These are phyloP conservation scores for Dryas integrifolia DNA, from an alignment of 331 rosid species.

Conservation along the genomic window DNA sequence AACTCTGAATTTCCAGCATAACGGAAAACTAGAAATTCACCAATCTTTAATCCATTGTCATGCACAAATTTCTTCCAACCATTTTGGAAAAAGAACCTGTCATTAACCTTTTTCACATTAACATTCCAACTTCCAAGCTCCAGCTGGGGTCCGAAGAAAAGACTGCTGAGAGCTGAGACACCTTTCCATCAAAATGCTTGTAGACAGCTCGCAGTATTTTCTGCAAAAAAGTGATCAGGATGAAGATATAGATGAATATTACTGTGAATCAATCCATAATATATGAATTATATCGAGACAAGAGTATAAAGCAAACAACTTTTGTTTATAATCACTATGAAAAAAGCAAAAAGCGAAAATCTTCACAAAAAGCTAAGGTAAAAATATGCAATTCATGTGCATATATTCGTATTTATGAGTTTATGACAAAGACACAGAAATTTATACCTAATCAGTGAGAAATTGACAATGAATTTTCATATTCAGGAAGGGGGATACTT, in stretches of 20 bases:
- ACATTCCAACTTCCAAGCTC: neutral
- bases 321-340: too few species aligned
- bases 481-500: too few species aligned
- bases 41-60: neutral
- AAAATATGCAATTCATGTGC: neutral
- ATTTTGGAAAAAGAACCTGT: neutral
- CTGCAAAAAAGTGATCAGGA: neutral
- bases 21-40: neutral
- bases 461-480: too few species aligned
- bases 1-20: conserved; percentile 7
- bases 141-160: neutral
- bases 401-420: neutral
- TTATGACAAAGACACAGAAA: neutral
- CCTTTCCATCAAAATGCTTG: conserved; percentile 6
- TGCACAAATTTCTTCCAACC: conserved; percentile 22
- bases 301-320: too few species aligned
- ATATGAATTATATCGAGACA: too few species aligned
- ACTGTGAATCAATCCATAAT: neutral
- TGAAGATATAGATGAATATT: neutral
- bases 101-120: neutral
- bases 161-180: neutral
- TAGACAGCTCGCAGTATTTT: neutral
- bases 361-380: neutral
- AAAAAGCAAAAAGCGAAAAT: neutral
- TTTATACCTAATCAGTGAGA: neutral